phyloP scores from a whole-genome alignment of 2,329 filamentous ascomycete species.

The Trichoderma cornu-damae region DNA sequence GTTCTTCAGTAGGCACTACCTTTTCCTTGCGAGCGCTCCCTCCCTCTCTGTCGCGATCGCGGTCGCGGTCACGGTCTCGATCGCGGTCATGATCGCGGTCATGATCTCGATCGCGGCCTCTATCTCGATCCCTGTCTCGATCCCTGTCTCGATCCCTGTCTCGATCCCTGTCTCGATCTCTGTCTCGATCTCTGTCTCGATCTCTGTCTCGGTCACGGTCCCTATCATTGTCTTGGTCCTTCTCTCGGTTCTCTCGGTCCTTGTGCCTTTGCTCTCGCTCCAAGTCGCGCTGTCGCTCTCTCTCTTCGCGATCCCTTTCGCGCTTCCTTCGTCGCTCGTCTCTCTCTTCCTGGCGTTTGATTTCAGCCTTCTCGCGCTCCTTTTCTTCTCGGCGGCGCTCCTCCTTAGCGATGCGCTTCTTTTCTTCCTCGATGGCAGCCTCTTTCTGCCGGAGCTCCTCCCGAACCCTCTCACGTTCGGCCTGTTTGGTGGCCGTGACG shows the following conservation, averaged over 20 bases:
- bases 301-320: slow-evolving; percentile 52
- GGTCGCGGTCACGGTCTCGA: slow-evolving; percentile 28
- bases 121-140: slow-evolving; percentile 20
- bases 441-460: slow-evolving; percentile 57
- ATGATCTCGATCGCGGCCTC: too few relatives aligned
- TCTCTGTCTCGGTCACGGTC: slow-evolving; percentile 33
- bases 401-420: slow-evolving; percentile 52
- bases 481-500: slow-evolving; percentile 57
- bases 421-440: slow-evolving; percentile 57
- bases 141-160: slow-evolving; percentile 29
- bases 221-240: slow-evolving; percentile 34
- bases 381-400: slow-evolving; percentile 48
- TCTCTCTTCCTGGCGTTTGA: slow-evolving; percentile 46
- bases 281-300: slow-evolving; percentile 42
- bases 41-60: slow-evolving; percentile 29
- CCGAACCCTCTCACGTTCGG: slow-evolving; percentile 56
- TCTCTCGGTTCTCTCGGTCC: slow-evolving; percentile 35
- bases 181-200: slow-evolving; percentile 28
- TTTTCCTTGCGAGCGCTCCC: slow-evolving; percentile 35
- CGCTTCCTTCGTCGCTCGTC: slow-evolving; percentile 47
- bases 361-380: slow-evolving; percentile 46
- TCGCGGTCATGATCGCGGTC: too few relatives aligned
- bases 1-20: slow-evolving; percentile 39
- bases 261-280: slow-evolving; percentile 39
- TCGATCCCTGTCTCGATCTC: slow-evolving; percentile 31